Base-by-base conservation (phyloP, 805 yeast species). In the Candida stauntonica region DNA sequence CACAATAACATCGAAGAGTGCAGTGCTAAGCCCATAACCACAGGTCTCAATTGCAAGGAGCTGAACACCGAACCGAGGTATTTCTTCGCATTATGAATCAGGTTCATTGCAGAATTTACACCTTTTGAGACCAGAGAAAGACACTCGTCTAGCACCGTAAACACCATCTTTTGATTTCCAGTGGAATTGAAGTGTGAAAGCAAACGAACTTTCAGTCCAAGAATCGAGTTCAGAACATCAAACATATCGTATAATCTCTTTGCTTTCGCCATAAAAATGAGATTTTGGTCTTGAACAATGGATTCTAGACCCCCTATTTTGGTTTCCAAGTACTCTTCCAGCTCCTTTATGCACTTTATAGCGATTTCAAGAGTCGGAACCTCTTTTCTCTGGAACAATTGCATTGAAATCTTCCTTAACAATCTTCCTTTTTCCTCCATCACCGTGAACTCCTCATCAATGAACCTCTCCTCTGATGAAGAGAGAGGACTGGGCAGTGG, bases 1-100 rank as follows among this genome's bases (percentile, higher is more conserved):
- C 36, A 26, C 5, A 45, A 17, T 8, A 45, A 28, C 16, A 52
- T 14, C 3, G 41, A 17, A 2, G 50, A 29, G 26, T 35, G 51
- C 2, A 35, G 18, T 2, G 44, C 18, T 1, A 47, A 36, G 18
- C 17, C 20, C 8, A 32, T 28, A 0, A 46, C 45, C 13, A 36
- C 15, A 13, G 79, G 76, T 38, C 65, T 72, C 19, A 75, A n/a
- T n/a, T n/a, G 36, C 8, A 66, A 51, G 31, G 62, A 56, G 31
- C 66, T 72, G 2, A 68, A 63, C 0, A 67, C 64, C 9, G 31
- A 4, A 2, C 51, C 47, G 1, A 73, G 70, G 46, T 65, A 63
- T 2, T 41, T 31, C 1, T 51, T 45, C 38, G 62, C 55, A 30
- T 62, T 59, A 19, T 44, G 45, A 12, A 66, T 47, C 19, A 71